These are phyloP conservation scores for Raphanus raphanistrum DNA, from an alignment of 345 rosid species.

Conservation along the genomic window DNA sequence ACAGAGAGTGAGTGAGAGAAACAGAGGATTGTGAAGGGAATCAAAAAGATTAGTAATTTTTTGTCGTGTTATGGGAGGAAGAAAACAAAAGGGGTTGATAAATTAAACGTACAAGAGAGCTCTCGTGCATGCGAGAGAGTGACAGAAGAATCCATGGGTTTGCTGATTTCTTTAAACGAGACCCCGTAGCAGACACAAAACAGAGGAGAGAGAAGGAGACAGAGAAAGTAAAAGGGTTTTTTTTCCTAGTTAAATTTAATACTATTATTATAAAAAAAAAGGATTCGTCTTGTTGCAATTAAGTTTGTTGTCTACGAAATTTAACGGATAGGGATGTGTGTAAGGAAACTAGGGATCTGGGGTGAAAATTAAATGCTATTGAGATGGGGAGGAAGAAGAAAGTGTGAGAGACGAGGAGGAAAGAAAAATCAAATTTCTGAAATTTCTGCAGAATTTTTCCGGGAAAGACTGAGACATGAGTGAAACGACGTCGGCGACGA, in stretches of 20 bases:
- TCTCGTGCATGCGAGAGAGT: slow-evolving; percentile 45
- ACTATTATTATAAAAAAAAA: background rate
- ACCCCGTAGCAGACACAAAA: slow-evolving; percentile 33
- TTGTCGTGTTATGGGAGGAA: slow-evolving; percentile 9
- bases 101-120: slow-evolving; percentile 12
- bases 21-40: too few relatives aligned
- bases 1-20: too few relatives aligned
- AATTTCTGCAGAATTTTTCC: slow-evolving; percentile 9
- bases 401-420: slow-evolving; percentile 32
- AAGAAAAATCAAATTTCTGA: background rate
- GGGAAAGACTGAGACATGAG: slow-evolving; percentile 7
- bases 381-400: too few relatives aligned
- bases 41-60: background rate
- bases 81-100: background rate
- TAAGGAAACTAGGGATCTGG: slow-evolving; percentile 40
- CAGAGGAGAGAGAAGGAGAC: slow-evolving; percentile 35
- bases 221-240: slow-evolving; percentile 3
- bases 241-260: background rate
- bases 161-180: slow-evolving; percentile 40
- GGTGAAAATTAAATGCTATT: slow-evolving; percentile 24
- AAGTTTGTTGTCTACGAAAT: slow-evolving; percentile 28
- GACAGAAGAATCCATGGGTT: slow-evolving; percentile 34
- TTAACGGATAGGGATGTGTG: slow-evolving; percentile 41
- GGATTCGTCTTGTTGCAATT: slow-evolving; percentile 33
- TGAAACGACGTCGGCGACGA: slow-evolving; percentile 24